phyloP scores from a whole-genome alignment of 352 stramenopile species.

The Globisporangium spiculum region DNA sequence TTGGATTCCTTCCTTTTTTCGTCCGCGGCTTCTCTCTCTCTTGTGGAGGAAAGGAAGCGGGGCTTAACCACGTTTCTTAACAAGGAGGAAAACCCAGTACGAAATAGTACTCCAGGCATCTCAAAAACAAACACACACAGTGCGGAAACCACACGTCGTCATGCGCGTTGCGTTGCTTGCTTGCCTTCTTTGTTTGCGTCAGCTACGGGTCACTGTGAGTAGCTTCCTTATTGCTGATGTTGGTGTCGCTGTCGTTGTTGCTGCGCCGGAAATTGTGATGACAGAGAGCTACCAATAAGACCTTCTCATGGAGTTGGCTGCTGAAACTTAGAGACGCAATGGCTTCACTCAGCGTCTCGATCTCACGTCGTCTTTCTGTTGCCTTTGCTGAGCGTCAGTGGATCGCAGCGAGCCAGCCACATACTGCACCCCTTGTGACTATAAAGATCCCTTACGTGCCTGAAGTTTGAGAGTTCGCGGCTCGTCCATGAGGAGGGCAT shows the following conservation, averaged over 20 bases:
- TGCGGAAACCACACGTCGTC: neutral
- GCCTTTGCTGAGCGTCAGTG: no score
- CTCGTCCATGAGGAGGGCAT: no score
- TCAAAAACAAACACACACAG: conserved; percentile 21
- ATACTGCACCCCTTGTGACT: neutral
- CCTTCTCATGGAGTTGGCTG: neutral
- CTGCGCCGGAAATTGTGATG: neutral
- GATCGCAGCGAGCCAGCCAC: neutral
- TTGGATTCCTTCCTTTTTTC: conserved; percentile 11
- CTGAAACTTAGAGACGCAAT: neutral
- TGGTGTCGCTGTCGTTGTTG: neutral
- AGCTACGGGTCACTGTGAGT: no score
- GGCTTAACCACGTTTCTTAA: conserved; percentile 41
- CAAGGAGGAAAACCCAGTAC: conserved; percentile 49
- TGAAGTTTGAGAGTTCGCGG: no score
- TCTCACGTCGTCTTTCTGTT: neutral
- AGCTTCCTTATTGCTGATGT: no score
- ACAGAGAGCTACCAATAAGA: no score
- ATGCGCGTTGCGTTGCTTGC: conserved; percentile 11
- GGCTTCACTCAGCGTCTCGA: neutral
- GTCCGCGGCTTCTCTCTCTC: neutral
- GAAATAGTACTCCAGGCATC: conserved; percentile 64
- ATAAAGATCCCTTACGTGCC: neutral
- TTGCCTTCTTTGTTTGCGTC: neutral
- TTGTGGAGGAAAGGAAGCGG: neutral